These are phyloP conservation scores for Auriscalpium orientale DNA, from an alignment of 768 basidiomycete species.

Conservation along the genomic window DNA sequence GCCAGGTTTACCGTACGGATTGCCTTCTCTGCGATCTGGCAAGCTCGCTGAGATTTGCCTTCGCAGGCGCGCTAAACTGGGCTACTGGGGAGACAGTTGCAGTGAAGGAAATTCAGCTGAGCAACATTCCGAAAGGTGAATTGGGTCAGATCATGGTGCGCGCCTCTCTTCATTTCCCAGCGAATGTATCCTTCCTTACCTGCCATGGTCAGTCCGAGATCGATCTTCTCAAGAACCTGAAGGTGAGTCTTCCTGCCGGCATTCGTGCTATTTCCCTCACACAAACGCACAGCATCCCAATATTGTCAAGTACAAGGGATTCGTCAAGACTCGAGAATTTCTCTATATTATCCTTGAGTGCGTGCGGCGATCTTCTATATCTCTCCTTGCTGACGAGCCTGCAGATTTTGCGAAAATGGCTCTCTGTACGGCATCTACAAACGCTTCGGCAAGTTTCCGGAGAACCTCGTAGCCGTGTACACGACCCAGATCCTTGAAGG, in stretches of 20 bases:
- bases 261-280: background rate
- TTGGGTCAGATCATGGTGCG: conserved; percentile 95
- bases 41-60: too few relatives aligned
- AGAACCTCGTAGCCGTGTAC: conserved; percentile 92
- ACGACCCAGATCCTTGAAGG: conserved; percentile 95
- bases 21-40: too few relatives aligned
- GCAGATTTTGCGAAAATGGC: conserved; percentile 95
- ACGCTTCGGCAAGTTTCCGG: conserved; percentile 97
- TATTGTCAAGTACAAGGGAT: conserved; percentile 99
- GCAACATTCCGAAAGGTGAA: conserved; percentile 88
- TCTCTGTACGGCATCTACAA: conserved; percentile 93
- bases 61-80: conserved; percentile 83
- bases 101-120: conserved; percentile 94
- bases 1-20: conserved; percentile 87
- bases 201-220: conserved; percentile 72
- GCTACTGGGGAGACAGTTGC: conserved; percentile 97
- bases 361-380: conserved; percentile 16
- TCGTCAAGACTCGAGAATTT: conserved; percentile 89
- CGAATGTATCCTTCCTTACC: background rate
- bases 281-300: conserved; percentile 66
- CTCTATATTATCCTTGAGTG: conserved; percentile 96
- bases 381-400: background rate
- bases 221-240: conserved; percentile 92
- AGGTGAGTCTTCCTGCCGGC: conserved; percentile 41
- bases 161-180: background rate